Base-by-base conservation (phyloP, 2,329 filamentous ascomycete genomes). In the Aspergillus tamarii region DNA sequence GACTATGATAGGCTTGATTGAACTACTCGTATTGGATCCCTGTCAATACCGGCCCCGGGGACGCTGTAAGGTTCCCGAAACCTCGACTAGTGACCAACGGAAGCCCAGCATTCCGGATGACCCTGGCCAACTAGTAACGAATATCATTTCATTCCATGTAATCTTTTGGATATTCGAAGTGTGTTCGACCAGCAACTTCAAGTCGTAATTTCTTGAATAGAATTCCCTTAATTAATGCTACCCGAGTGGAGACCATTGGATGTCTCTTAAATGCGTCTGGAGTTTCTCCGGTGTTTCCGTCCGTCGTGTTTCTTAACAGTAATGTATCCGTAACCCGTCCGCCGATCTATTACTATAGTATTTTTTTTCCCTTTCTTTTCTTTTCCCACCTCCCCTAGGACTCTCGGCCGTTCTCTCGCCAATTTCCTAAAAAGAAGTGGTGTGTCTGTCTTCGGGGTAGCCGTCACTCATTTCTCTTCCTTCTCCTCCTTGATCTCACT, bases 401-500 rank as follows among this genome's bases (percentile, higher is more conserved):
- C 8, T 19, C 52, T 55, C 5, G n/a, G n/a, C 32, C 32, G n/a
- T 26, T 39, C 39, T 34, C 56, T 63, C 56, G 60, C 56, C 60
- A 62, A 60, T 56, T 26, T 19, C 52, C 50, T 3, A 16, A 41
- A 55, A n/a, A 55, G 21, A 26, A 59, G 64, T 59, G 59, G 30
- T 52, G 26, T n/a, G 53, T 65, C 60, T 61, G 32, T 41, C 57
- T 34, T 45, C 19, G 19, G 52, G 26, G 48, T 19, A 3, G 19
- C 48, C 28, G 8, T 32, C 21, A 23, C 30, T 39, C 32, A 8
- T 34, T 34, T 26, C 32, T 55, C 30, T 36, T 32, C 21, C 52
- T 39, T 39, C 52, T 55, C 56, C 56, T 61, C 56, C 56, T 61
- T 63, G 50, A 57, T 32, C 53, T 58, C 57, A 53, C 55, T 30